A percentile compares a stretch with the other conserved stretches of the same genome.
Conservation (phyloP, 306 rosid genomes). For the Myrica gale region DNA sequence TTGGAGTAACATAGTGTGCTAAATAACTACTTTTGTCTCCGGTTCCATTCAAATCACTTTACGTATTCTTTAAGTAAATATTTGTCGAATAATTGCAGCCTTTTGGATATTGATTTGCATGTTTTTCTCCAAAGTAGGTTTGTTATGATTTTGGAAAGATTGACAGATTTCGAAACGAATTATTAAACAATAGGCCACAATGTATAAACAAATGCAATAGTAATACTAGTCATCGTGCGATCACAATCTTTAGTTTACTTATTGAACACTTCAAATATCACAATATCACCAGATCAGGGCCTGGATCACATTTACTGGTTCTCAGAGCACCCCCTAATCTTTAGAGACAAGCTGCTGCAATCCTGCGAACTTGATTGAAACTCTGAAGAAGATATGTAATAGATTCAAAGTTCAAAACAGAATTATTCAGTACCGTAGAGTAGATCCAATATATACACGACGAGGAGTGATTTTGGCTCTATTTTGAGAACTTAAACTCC, state of each 20-base stretch:
- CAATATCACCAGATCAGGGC: slow-evolving; percentile 27
- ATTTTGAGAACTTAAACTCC: too few relatives aligned
- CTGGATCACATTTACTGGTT: slow-evolving; percentile 45
- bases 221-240: slow-evolving; percentile 16
- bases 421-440: too few relatives aligned
- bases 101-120: slow-evolving; percentile 9
- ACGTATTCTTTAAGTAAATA: slow-evolving; percentile 35
- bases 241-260: slow-evolving; percentile 48
- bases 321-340: slow-evolving; percentile 29
- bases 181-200: slow-evolving; percentile 14
- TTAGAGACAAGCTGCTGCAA: slow-evolving; percentile 30
- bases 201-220: slow-evolving; percentile 12
- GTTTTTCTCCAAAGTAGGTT: slow-evolving; percentile 43
- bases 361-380: slow-evolving; percentile 12
- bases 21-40: slow-evolving; percentile 42
- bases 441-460: too few relatives aligned
- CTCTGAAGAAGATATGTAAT: slow-evolving; percentile 16
- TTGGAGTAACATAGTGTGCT: not conserved
- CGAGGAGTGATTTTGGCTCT: too few relatives aligned
- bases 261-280: slow-evolving; percentile 53
- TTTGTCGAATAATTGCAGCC: slow-evolving; percentile 27
- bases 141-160: slow-evolving; percentile 69
- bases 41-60: slow-evolving; percentile 13
- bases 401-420: too few relatives aligned
- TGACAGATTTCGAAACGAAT: slow-evolving; percentile 35